Percentiles rank a stretch among this genome's conserved stretches.
Conservation (phyloP, 805 yeast species). For the Suhomyces pyralidae region DNA sequence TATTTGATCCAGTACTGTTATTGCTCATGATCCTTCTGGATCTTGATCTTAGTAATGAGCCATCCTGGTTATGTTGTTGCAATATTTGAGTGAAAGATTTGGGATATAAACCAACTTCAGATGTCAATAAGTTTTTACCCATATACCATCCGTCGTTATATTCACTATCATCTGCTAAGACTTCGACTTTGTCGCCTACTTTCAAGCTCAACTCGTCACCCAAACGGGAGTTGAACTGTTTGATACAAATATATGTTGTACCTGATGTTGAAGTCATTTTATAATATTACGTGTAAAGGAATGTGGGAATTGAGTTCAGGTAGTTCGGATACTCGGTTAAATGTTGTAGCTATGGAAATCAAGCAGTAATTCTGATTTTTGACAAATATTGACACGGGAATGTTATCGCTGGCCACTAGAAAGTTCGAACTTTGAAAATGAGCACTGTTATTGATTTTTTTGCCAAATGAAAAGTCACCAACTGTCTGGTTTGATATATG, state of each 20-base stretch:
- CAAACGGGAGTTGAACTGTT: conserved; percentile 80
- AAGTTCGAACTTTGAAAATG: background rate
- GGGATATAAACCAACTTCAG: conserved; percentile 85
- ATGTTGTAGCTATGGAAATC: background rate
- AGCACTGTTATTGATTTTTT: background rate
- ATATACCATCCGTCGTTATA: conserved; percentile 97
- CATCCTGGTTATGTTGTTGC: conserved; percentile 7
- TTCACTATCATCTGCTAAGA: conserved; percentile 88
- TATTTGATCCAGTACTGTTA: conserved; percentile 4
- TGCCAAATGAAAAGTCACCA: background rate
- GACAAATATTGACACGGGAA: background rate
- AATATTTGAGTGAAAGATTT: conserved; percentile 73
- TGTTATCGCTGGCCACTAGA: background rate
- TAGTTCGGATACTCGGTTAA: background rate
- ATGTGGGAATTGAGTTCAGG: background rate
- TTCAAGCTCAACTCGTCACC: conserved; percentile 84
- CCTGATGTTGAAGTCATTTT: conserved; percentile 14
- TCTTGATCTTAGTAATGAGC: conserved; percentile 46
- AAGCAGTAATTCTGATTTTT: background rate
- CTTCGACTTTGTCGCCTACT: conserved; percentile 83
- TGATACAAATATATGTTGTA: conserved; percentile 59
- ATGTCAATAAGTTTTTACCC: conserved; percentile 73
- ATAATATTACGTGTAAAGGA: background rate
- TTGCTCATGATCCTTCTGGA: conserved; percentile 45
- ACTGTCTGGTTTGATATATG: background rate